Base-by-base conservation (phyloP, 164 flowering plant species). In the Piper longum region DNA sequence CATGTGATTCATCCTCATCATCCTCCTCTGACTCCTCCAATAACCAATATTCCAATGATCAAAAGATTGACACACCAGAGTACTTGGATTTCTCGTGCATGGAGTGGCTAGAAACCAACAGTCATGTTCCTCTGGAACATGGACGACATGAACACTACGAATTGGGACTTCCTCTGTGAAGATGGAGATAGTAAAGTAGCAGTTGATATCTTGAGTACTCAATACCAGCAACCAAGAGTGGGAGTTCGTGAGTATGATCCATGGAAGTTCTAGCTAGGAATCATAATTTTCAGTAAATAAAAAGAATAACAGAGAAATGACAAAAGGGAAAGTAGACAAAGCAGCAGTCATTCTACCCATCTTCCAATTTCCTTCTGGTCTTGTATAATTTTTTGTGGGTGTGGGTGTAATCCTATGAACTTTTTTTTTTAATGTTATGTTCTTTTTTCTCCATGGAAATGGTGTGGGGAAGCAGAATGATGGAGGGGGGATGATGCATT, bases 111-210 rank as follows among this genome's bases (percentile, higher is more conserved):
- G 76, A 73, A 16, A 57, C 45, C 67, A 70, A 45, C 61, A 73
- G 57, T 72, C n/a, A 68, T 73, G 63, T 61, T 41, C 17, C 61
- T 77, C 41, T 80, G 83, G 83, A 81, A 36, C 5, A 48, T 68
- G 61, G 70, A 79, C 69, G 85, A 76, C 54, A 70, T 83, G 42
- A 72, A 69, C 65, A 2, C 36, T 26, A 26, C 36, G 1, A n/a
- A 62, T 59, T 79, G 80, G 91, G 85, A 83, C 70, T 75, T 78
- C 59, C 57, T 79, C 56, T 64, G 54, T 63, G 76, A 71, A 61
- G 73, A 69, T 43, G 64, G 19, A 63, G 79, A 75, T 66, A 66
- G 56, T 42, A 64, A 64, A 57, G 41, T 62, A 40, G 62, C 63
- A 44, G 6, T 60, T 64, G 78, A 71, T 69, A 43, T 63, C 66